phyloP scores from a whole-genome alignment of 345 rosid genomes.

The Cardamine resedifolia region DNA sequence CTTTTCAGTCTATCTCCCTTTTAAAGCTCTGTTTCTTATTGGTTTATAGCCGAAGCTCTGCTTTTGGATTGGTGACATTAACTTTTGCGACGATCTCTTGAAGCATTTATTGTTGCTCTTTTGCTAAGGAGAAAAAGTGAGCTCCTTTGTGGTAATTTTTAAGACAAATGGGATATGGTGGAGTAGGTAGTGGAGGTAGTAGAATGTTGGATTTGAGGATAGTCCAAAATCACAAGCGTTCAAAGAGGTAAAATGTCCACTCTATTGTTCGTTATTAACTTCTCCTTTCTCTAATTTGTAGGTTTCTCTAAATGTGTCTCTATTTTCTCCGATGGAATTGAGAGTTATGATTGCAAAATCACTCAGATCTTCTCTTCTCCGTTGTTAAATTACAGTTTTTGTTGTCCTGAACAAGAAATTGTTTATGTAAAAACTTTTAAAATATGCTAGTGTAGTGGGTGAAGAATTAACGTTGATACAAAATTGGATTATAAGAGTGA shows the following conservation, averaged over 20 bases:
- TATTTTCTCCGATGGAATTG: conserved; percentile 28
- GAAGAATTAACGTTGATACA: conserved; percentile 2
- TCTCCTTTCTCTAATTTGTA: conserved; percentile 24
- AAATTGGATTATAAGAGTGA: conserved; percentile 38
- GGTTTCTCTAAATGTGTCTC: conserved; percentile 33
- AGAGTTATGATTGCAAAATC: conserved; percentile 19
- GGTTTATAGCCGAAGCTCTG: neutral
- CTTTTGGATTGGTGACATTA: neutral
- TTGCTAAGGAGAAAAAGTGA: conserved; percentile 11
- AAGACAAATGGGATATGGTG: conserved; percentile 52
- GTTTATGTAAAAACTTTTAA: neutral
- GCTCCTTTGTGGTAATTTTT: conserved; percentile 29
- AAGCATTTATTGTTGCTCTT: conserved; percentile 11
- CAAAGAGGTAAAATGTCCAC: conserved; percentile 64
- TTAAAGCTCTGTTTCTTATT: conserved; percentile 5
- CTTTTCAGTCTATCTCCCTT: conserved; percentile 36
- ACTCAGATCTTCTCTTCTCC: conserved; percentile 28
- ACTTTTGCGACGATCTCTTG: neutral
- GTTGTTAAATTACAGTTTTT: neutral
- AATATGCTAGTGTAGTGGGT: conserved; percentile 1
- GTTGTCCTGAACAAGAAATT: conserved; percentile 20
- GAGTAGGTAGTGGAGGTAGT: conserved; percentile 47
- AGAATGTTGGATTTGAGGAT: conserved; percentile 57
- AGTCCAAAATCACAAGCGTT: conserved; percentile 68
- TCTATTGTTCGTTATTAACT: conserved; percentile 36